Percentiles rank a stretch among this genome's conserved stretches.
Conservation (phyloP, 371 early-diverging fungal genomes). For the Amoeboaphelidium protococcarum region DNA sequence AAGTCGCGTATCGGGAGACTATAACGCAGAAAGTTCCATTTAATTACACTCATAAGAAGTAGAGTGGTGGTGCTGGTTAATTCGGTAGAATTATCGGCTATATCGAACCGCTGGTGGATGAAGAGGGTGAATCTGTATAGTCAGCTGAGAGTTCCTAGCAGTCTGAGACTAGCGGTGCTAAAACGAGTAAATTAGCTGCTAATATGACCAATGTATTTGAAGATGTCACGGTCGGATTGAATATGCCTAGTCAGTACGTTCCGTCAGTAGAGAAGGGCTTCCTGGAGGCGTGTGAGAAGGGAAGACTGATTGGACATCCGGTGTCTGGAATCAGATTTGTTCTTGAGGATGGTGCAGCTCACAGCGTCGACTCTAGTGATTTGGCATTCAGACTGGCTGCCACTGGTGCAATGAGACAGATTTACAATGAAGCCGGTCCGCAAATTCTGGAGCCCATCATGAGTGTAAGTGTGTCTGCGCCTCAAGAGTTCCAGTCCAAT, state of each 20-base stretch:
- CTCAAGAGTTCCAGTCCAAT: constrained; percentile 61
- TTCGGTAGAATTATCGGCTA: constrained; percentile 72
- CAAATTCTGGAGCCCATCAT: constrained; percentile 85
- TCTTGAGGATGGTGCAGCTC: constrained; percentile 78
- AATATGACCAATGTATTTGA: constrained; percentile 35
- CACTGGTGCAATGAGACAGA: constrained; percentile 56
- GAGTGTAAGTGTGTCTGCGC: constrained; percentile 71
- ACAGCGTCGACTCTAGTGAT: constrained; percentile 87
- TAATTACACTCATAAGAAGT: constrained; percentile 95
- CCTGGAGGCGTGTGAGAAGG: constrained; percentile 67
- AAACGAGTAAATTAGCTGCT: too few relatives aligned
- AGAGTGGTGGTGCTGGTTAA: constrained; percentile 89
- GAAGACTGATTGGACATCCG: constrained; percentile 70
- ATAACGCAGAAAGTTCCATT: constrained; percentile 45
- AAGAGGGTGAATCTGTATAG: constrained; percentile 12
- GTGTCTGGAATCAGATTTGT: constrained; percentile 65
- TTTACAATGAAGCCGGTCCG: constrained; percentile 43
- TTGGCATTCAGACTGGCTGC: constrained; percentile 83
- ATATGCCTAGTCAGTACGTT: constrained; percentile 75
- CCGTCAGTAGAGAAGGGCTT: constrained; percentile 93
- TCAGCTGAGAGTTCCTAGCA: constrained; percentile 11
- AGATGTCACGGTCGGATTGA: constrained; percentile 63
- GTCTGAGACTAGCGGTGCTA: too few relatives aligned
- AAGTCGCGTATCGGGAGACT: constrained; percentile 89
- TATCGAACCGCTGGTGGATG: constrained; percentile 59